These are phyloP conservation scores for Clarkia xantiana DNA, from an alignment of 345 rosid genomes.

Conservation along the genomic window DNA sequence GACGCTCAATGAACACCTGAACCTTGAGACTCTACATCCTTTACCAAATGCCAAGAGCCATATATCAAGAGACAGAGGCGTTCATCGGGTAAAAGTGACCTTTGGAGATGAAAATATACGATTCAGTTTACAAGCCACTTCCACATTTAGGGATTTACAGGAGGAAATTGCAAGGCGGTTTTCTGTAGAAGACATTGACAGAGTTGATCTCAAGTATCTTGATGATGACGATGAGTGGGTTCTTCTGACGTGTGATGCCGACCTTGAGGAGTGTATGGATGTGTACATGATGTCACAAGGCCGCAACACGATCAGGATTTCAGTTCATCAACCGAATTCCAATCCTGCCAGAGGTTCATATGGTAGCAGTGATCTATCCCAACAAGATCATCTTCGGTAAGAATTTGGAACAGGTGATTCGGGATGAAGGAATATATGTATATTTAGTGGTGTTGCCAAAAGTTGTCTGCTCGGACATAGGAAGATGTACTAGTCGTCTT, in stretches of 20 bases:
- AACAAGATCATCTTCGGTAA: neutral
- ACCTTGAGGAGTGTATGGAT: constrained; percentile 79
- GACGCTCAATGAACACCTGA: constrained; percentile 27
- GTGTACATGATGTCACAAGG: constrained; percentile 31
- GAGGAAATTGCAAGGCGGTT: constrained; percentile 49
- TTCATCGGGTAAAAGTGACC: constrained; percentile 43
- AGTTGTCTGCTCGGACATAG: neutral
- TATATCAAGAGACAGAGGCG: constrained; percentile 8
- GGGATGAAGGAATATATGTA: neutral
- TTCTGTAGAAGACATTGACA: constrained; percentile 23
- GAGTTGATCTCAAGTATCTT: constrained; percentile 42
- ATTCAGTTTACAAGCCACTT: constrained; percentile 42
- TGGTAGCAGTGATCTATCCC: constrained; percentile 3
- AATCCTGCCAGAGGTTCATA: neutral
- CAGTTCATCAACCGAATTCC: constrained; percentile 21
- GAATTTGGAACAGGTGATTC: neutral
- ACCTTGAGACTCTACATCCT: constrained; percentile 21
- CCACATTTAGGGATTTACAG: constrained; percentile 38
- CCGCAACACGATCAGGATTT: constrained; percentile 39
- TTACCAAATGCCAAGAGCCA: constrained; percentile 12
- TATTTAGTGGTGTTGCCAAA: neutral
- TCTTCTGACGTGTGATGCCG: constrained; percentile 56
- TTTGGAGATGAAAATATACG: constrained; percentile 24
- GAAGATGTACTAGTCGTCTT: neutral
- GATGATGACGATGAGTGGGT: constrained; percentile 73